Conservation (phyloP, 2,329 filamentous ascomycete genomes). For the Monilinia aucupariae region DNA sequence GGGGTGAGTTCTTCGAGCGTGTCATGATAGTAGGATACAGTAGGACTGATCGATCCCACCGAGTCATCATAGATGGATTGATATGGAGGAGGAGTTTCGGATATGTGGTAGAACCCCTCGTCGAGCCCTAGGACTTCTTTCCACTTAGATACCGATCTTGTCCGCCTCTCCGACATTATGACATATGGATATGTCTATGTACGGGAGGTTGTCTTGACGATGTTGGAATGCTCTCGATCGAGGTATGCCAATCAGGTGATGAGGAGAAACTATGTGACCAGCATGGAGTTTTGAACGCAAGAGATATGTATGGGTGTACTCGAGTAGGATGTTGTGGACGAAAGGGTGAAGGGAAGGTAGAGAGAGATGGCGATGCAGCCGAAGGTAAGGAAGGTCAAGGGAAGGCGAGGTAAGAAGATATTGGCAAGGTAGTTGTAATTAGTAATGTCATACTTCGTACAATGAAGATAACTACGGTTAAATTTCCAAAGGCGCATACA, state of each 20-base stretch:
- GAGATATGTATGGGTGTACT: background rate
- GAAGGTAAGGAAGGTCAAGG: background rate
- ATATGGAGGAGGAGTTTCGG: conserved; percentile 16
- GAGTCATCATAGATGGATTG: conserved; percentile 17
- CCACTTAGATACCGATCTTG: conserved; percentile 29
- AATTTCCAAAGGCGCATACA: conserved; percentile 1
- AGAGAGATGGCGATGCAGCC: background rate
- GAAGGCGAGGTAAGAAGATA: background rate
- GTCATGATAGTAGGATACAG: conserved; percentile 17
- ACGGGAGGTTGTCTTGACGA: background rate
- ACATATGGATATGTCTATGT: no score
- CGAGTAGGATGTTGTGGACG: conserved; percentile 3
- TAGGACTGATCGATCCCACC: conserved; percentile 14
- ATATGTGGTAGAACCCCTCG: conserved; percentile 22
- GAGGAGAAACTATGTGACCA: no score
- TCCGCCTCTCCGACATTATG: conserved; percentile 21
- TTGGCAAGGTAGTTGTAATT: background rate
- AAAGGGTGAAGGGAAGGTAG: background rate
- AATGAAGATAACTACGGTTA: conserved; percentile 3
- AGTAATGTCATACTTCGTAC: conserved; percentile 5
- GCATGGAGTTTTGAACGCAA: conserved; percentile 2
- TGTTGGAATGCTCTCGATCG: background rate
- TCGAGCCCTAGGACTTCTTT: conserved; percentile 33
- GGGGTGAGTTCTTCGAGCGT: conserved; percentile 17
- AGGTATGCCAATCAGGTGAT: background rate